phyloP scores from a whole-genome alignment of 768 basidiomycete genomes.

The Exsudoporus frostii region DNA sequence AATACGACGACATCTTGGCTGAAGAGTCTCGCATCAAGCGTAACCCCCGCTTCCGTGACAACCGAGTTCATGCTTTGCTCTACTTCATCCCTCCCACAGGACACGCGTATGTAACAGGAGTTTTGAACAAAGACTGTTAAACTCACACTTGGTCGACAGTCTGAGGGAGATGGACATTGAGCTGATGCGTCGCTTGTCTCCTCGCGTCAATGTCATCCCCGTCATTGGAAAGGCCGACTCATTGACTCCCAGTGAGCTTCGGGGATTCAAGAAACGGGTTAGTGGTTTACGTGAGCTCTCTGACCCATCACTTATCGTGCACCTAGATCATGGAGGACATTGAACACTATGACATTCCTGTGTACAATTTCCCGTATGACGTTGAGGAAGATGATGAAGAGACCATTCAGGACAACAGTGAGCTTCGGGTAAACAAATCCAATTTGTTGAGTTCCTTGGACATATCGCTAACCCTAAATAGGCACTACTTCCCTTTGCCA shows the following conservation, averaged over 20 bases:
- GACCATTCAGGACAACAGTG: slow-evolving; percentile 95
- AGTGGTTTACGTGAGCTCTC: slow-evolving; percentile 19
- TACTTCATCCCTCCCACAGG: slow-evolving; percentile 99
- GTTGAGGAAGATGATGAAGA: slow-evolving; percentile 99
- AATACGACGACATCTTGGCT: slow-evolving; percentile 98
- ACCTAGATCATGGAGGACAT: slow-evolving; percentile 98
- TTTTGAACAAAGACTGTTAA: not conserved
- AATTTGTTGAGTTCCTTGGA: not conserved
- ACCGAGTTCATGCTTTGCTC: slow-evolving; percentile 91
- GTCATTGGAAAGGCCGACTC: slow-evolving; percentile 97
- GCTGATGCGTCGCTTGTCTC: slow-evolving; percentile 95
- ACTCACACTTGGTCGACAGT: slow-evolving; percentile 35
- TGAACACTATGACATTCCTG: slow-evolving; percentile 95
- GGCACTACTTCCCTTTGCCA: slow-evolving; percentile 93
- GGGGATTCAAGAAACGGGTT: slow-evolving; percentile 93
- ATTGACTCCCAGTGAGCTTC: slow-evolving; percentile 88
- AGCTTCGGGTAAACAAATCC: slow-evolving; percentile 68
- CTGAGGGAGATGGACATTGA: slow-evolving; percentile 99
- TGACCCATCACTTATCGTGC: slow-evolving; percentile 1
- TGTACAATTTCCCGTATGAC: slow-evolving; percentile 99
- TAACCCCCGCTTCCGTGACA: slow-evolving; percentile 98
- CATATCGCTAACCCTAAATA: slow-evolving; percentile 28
- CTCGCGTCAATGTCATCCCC: slow-evolving; percentile 98
- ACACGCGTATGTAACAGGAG: slow-evolving; percentile 66
- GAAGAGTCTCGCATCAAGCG: slow-evolving; percentile 99